Evolutionary conservation across 352 stramenopile genomes (phyloP), one percentile per base, ranked within the genome.

Genomic region (Phytophthora lateralis): DNA sequence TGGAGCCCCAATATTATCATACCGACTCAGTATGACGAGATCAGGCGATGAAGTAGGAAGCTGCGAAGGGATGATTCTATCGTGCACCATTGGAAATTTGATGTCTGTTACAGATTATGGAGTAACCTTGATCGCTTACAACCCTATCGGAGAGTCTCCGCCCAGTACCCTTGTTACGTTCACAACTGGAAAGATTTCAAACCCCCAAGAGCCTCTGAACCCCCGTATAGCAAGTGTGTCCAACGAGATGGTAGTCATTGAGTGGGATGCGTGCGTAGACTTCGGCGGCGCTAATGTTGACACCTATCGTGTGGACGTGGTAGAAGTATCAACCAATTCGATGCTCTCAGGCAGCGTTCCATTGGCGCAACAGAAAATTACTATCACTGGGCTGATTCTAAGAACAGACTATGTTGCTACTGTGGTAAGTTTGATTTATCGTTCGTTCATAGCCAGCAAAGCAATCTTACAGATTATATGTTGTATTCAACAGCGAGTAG

Each of bases 81-180:
- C 56, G 11, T 88, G 80, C 37, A 57, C 59, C 0, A 37, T 88
- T 8, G 64, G 55, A 0, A 63, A 67, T 17, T 49, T 90, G 2
- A 29, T 84, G 6, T 78, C 77, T 1, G 52, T 79, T 32, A 79
- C 69, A 4, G 72, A 83, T 44, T 90, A 88, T 57, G 60, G 18
- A 0, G 56, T 73, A 0, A 77, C 67, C 7, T 18, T 90, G 7
- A 47, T 65, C 2, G 71, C 70, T 3, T 60, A 65, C 32, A 90
- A 90, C 26, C 20, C 48, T 0, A 26, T 84, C 4, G 80, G 74
- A 2, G 43, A 61, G 4, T 88, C 80, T 4, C 43, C 4, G 10
- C 24, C 56, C 0, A 86, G 78, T 38, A 12, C 24, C 1, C 6
- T 45, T 0, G 26, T 35, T 2, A 49, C 56, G 1, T 75, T 69